These are phyloP conservation scores for Tylopilus orsonianus DNA, from an alignment of 1,284 basidiomycete species.

Conservation along the genomic window DNA sequence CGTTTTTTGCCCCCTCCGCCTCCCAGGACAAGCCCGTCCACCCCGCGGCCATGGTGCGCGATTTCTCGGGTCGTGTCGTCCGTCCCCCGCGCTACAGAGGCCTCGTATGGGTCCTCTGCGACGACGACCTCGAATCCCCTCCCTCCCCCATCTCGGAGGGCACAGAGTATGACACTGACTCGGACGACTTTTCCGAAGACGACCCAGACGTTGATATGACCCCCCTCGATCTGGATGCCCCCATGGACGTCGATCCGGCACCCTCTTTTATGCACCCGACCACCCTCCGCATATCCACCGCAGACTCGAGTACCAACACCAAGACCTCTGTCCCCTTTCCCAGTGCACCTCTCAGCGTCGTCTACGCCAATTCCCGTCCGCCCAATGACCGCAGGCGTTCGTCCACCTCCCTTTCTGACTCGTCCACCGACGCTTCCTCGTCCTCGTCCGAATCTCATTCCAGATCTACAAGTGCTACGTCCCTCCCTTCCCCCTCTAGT, in stretches of 20 bases:
- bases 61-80: conserved; percentile 23
- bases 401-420: conserved; percentile 20
- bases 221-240: conserved; percentile 22
- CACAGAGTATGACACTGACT: conserved; percentile 38
- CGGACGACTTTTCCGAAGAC: conserved; percentile 38
- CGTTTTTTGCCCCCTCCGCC: conserved; percentile 60
- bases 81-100: conserved; percentile 54
- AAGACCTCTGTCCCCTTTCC: conserved; percentile 19
- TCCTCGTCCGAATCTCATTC: conserved; percentile 27
- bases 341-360: conserved; percentile 19
- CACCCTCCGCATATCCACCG: conserved; percentile 39
- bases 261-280: conserved; percentile 55
- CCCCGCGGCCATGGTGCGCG: conserved; percentile 27
- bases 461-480: conserved; percentile 33
- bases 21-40: conserved; percentile 19
- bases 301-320: conserved; percentile 18
- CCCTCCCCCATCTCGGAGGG: conserved; percentile 27
- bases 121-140: conserved; percentile 52
- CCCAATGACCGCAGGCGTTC: conserved; percentile 23
- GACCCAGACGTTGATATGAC: conserved; percentile 34
- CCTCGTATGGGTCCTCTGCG: conserved; percentile 72
- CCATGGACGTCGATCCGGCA: conserved; percentile 31
- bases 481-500: conserved; percentile 25
- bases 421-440: conserved; percentile 27
- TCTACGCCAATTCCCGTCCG: conserved; percentile 5